Percentiles rank a stretch among this genome's conserved stretches.
These are phyloP conservation scores for Mycena capillaripes DNA, from an alignment of 768 basidiomycete genomes.

Conservation along the genomic window DNA sequence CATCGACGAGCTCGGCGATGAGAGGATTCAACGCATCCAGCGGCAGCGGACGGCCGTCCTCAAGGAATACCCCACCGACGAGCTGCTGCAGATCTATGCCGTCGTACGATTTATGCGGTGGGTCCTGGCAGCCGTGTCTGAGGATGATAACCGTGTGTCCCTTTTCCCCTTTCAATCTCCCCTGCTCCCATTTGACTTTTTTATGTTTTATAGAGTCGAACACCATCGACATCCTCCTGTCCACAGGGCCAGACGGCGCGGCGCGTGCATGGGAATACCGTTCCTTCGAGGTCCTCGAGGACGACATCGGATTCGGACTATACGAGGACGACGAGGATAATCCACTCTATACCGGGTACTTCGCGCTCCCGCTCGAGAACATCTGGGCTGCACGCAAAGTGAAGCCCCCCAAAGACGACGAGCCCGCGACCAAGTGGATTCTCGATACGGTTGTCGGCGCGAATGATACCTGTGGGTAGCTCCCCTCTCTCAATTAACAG, in stretches of 20 bases:
- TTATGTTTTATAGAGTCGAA: not conserved
- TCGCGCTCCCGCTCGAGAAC: not conserved
- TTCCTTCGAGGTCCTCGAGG: not conserved
- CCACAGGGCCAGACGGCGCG: not conserved
- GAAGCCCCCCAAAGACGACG: not conserved
- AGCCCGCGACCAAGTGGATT: not conserved
- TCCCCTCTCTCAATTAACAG: not conserved
- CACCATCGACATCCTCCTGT: not conserved
- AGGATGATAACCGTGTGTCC: not conserved
- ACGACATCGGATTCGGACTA: not conserved
- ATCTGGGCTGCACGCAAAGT: slow-evolving; percentile 3
- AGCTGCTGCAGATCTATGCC: slow-evolving; percentile 7
- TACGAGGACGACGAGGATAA: not conserved
- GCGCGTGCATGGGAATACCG: not conserved
- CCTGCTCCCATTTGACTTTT: not conserved
- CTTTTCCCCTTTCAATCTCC: not conserved
- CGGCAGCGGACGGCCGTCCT: slow-evolving; percentile 18
- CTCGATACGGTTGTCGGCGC: not conserved
- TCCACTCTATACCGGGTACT: not conserved
- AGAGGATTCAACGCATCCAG: not conserved
- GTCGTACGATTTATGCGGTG: slow-evolving; percentile 11
- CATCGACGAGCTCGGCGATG: not conserved
- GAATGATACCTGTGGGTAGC: not conserved
- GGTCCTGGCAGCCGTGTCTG: not conserved
- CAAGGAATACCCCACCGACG: slow-evolving; percentile 9